phyloP scores from a whole-genome alignment of 371 early-diverging fungal species.

The Mortierella sp. region DNA sequence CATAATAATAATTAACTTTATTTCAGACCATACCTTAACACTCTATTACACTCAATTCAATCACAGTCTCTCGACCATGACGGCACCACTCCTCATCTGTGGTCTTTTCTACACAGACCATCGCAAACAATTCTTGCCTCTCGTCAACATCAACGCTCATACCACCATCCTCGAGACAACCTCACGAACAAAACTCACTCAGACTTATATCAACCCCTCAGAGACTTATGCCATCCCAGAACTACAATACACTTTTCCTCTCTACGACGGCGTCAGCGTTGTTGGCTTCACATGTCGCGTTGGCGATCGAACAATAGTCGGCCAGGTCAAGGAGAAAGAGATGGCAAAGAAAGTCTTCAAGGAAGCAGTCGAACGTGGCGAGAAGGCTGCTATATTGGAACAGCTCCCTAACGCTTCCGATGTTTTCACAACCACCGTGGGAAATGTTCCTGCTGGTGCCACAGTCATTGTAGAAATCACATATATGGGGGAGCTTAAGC shows the following conservation, averaged over 20 bases:
- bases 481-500: slow-evolving; percentile 58
- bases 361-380: slow-evolving; percentile 23
- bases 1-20: too few species aligned
- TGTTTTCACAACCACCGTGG: slow-evolving; percentile 28
- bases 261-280: slow-evolving; percentile 31
- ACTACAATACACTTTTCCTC: slow-evolving; percentile 24
- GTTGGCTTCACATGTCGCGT: slow-evolving; percentile 27
- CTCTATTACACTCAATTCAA: neutral
- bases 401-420: slow-evolving; percentile 25
- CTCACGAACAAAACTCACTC: slow-evolving; percentile 21
- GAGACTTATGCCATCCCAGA: slow-evolving; percentile 8
- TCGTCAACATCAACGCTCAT: slow-evolving; percentile 21
- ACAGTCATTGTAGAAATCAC: slow-evolving; percentile 56
- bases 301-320: slow-evolving; percentile 27
- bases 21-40: too few species aligned
- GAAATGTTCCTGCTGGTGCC: slow-evolving; percentile 29
- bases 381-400: slow-evolving; percentile 24
- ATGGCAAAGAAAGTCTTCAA: slow-evolving; percentile 23
- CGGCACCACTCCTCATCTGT: neutral
- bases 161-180: slow-evolving; percentile 20
- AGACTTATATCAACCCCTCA: slow-evolving; percentile 25
- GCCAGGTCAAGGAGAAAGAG: slow-evolving; percentile 33
- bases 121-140: slow-evolving; percentile 16
- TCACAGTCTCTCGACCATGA: neutral
- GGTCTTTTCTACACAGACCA: slow-evolving; percentile 13